Base-by-base conservation (phyloP, 2,329 filamentous ascomycete genomes). In the Trichoderma koningii region DNA sequence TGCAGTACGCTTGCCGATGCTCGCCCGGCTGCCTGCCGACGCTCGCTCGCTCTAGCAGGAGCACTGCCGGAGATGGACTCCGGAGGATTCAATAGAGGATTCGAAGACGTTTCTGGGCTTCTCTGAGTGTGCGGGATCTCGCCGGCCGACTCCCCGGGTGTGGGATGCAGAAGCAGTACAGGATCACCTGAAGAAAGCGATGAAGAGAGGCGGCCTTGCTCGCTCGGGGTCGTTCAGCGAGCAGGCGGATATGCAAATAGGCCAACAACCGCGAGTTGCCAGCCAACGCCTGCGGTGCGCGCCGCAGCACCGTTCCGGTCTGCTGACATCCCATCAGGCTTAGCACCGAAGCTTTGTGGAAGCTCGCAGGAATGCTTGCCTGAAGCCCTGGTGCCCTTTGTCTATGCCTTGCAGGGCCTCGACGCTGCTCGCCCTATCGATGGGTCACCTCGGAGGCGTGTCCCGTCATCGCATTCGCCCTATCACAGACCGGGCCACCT, bases 251-350 rank as follows among this genome's bases (percentile, higher is more conserved):
- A 30, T 38, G 10, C 21, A 2, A n/a, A 34, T 14, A 26, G 38
- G 34, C 19, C 17, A 50, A 60, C 21, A 19, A 42, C 15, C 21
- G 10, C 9, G 2, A n/a, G 60, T 10, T 55, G 28, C 41, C 23
- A 45, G 38, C 50, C 19, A 10, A 38, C 34, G 14, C 34, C 14
- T 38, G 34, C 4, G 9, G 14, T 21, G 41, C 5, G 47, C 21
- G 41, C 26, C 41, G 57, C 47, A 50, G 56, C 47, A 52, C 21
- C 38, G 47, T 44, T 55, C 34, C 50, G 60, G 50, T 63, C 60
- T 63, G 60, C 60, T 63, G 60, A 63, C 60, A 47, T 19, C 55
- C 55, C 28, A 34, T 59, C 42, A 47, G 48, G 48, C 60, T 23
- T 38, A 34, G 45, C 30, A 60, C 30, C 23, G 60, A 63, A 63